These are phyloP conservation scores for Neurospora discreta DNA, from an alignment of 495 filamentous ascomycete genomes.

Conservation along the genomic window DNA sequence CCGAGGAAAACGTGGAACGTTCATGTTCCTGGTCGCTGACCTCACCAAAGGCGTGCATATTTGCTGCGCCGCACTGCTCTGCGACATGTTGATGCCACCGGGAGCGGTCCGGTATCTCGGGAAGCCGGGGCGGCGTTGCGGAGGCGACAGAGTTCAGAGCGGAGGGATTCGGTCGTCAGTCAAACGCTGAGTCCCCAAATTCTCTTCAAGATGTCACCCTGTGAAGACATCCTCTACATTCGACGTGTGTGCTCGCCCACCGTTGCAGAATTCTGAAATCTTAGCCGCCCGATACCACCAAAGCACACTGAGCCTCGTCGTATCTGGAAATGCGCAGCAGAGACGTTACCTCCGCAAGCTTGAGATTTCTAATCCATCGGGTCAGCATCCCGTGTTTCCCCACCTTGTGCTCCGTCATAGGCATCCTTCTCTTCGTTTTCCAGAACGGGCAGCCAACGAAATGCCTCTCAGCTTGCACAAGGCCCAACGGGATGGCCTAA, in stretches of 20 bases:
- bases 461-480: not conserved
- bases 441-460: not conserved
- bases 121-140: not conserved
- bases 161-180: not conserved
- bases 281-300: not conserved
- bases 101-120: not conserved
- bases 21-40: not conserved
- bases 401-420: not conserved
- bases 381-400: not conserved
- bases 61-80: not conserved
- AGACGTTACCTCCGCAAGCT: not conserved
- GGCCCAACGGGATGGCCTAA: not conserved
- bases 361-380: not conserved
- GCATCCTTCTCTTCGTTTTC: not conserved
- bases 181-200: not conserved
- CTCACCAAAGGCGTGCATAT: not conserved
- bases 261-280: not conserved
- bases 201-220: not conserved
- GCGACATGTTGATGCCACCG: not conserved
- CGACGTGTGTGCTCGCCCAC: not conserved
- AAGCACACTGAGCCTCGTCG: not conserved
- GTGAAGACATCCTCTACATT: not conserved
- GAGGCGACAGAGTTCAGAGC: not conserved
- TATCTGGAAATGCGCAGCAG: not conserved
- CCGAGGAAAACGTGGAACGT: not conserved